Conservation (phyloP, 129 eudicot genomes). For the Helichrysum umbraculigerum region DNA sequence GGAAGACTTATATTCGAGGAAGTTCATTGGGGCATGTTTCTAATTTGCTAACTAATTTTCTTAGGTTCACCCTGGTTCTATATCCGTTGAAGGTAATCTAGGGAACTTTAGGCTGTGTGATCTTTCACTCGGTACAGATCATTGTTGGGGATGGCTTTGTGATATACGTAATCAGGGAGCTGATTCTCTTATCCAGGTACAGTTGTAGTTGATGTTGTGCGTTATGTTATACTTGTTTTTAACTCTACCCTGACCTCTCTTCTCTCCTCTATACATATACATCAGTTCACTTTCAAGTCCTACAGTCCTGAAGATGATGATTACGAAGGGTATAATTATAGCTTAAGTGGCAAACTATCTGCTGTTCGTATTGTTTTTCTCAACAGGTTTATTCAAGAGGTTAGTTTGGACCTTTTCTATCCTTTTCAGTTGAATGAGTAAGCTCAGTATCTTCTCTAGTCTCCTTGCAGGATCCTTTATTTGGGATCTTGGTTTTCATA, state of each 20-base stretch:
- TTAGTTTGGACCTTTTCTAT: constrained; percentile 37
- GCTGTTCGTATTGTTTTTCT: constrained; percentile 95
- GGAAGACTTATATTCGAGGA: constrained; percentile 4
- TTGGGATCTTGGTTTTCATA: constrained; percentile 19
- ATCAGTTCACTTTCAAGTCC: constrained; percentile 80
- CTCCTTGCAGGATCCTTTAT: neutral
- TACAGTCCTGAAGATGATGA: constrained; percentile 86
- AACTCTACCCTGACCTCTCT: constrained; percentile 9
- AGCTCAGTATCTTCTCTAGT: constrained; percentile 11
- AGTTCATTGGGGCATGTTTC: neutral
- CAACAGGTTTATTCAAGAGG: constrained; percentile 96
- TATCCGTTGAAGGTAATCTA: constrained; percentile 75
- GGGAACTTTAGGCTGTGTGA: constrained; percentile 93
- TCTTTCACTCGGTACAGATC: constrained; percentile 65
- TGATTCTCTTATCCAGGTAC: constrained; percentile 88
- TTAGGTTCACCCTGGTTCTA: constrained; percentile 91
- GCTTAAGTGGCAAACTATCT: constrained; percentile 88
- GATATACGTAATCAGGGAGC: constrained; percentile 88
- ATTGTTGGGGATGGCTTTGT: constrained; percentile 95
- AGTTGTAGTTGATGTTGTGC: constrained; percentile 7
- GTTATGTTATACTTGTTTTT: constrained; percentile 3
- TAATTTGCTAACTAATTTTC: constrained; percentile 3
- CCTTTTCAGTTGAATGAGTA: constrained; percentile 14
- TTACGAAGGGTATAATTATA: constrained; percentile 88
- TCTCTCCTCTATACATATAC: constrained; percentile 9